These are phyloP conservation scores for Paspalum notatum DNA, from an alignment of 176 grass and related monocot genomes.

Conservation along the genomic window DNA sequence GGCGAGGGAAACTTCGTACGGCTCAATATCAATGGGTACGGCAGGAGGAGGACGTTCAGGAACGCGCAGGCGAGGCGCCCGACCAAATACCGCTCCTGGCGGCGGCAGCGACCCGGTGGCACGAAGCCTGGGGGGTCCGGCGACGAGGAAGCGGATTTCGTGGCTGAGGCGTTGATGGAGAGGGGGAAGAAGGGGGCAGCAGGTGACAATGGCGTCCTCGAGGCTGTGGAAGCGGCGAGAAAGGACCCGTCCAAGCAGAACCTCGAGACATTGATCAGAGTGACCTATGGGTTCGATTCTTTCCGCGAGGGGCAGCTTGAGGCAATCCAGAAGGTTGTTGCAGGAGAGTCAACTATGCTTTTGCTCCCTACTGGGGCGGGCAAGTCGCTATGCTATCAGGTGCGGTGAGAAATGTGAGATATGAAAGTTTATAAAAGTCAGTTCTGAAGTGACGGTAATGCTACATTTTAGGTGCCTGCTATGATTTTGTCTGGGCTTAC, in stretches of 20 bases:
- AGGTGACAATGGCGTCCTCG: conserved; percentile 38
- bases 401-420: conserved; percentile 34
- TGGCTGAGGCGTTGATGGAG: conserved; percentile 43
- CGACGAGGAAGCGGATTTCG: conserved; percentile 53
- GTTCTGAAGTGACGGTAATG: conserved; percentile 21
- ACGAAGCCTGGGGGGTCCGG: conserved; percentile 27
- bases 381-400: conserved; percentile 99
- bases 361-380: conserved; percentile 87
- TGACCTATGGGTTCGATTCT: conserved; percentile 68
- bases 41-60: conserved; percentile 65
- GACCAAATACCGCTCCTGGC: conserved; percentile 53
- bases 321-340: conserved; percentile 71
- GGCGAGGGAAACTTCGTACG: conserved; percentile 86
- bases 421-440: neutral
- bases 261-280: conserved; percentile 67
- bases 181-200: conserved; percentile 46
- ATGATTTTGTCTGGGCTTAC: conserved; percentile 87
- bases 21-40: conserved; percentile 90
- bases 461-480: conserved; percentile 69
- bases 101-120: conserved; percentile 40
- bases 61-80: conserved; percentile 59
- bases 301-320: conserved; percentile 82
- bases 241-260: conserved; percentile 68
- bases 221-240: conserved; percentile 49
- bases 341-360: conserved; percentile 82